These are phyloP conservation scores for Toxicodendron radicans DNA, from an alignment of 345 rosid species.

Conservation along the genomic window DNA sequence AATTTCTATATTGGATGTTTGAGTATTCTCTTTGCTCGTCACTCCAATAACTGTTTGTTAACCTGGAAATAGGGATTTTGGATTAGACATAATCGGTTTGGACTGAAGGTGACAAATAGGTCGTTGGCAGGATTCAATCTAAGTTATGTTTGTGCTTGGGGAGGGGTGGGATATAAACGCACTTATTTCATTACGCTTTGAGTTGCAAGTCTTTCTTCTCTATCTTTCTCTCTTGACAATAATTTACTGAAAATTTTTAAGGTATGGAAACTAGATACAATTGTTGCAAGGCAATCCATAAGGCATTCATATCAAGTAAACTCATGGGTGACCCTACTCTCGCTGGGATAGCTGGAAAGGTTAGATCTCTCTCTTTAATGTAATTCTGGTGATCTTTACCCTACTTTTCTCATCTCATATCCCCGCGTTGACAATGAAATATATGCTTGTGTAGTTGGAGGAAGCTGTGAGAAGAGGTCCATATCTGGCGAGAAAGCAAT, in stretches of 20 bases:
- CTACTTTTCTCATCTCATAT: not conserved
- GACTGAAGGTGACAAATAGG: not conserved
- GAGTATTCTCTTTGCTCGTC: not conserved
- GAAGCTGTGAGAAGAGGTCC: conserved; percentile 88
- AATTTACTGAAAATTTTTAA: conserved; percentile 27
- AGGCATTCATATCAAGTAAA: conserved; percentile 57
- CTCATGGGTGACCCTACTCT: conserved; percentile 56
- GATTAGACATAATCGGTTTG: not conserved
- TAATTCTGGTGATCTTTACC: not conserved
- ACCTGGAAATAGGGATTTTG: not conserved
- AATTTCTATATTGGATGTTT: not conserved
- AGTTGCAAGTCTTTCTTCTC: not conserved
- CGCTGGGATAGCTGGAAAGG: conserved; percentile 60
- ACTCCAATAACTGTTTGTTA: conserved; percentile 7
- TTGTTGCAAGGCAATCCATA: conserved; percentile 74
- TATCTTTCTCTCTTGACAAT: not conserved
- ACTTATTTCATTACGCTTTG: no score
- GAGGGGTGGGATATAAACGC: no score
- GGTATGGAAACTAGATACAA: conserved; percentile 80
- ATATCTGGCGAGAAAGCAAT: conserved; percentile 46
- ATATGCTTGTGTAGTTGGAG: conserved; percentile 53
- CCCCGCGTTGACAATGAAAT: no score
- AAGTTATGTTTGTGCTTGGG: no score
- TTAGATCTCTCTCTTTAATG: conserved; percentile 25
- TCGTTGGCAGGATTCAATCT: not conserved